Evolutionary conservation across 495 filamentous ascomycete species (phyloP).

Genomic region (Penicillium diatomitis): DNA sequence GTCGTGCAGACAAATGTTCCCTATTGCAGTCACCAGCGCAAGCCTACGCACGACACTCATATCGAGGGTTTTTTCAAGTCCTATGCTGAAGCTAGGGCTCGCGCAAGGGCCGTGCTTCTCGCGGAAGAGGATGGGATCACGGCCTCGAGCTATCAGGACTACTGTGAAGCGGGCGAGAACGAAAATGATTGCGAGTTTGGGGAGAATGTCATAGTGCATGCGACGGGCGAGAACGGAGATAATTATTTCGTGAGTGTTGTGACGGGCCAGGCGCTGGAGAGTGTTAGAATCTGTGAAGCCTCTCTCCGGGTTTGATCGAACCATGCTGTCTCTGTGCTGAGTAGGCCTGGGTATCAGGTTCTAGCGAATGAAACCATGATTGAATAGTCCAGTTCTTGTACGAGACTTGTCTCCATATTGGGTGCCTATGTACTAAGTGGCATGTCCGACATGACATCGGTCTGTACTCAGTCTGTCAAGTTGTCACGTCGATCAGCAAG

Average conservation of each 20-base stretch:
- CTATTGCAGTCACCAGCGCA: slow-evolving; percentile 6
- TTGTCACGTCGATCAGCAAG: background rate
- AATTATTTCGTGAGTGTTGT: slow-evolving; percentile 17
- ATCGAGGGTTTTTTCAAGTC: slow-evolving; percentile 6
- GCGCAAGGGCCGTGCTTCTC: slow-evolving; percentile 9
- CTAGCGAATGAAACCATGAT: background rate
- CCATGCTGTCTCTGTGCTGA: background rate
- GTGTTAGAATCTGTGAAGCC: slow-evolving; percentile 10
- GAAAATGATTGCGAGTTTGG: slow-evolving; percentile 12
- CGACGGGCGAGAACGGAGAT: slow-evolving; percentile 4
- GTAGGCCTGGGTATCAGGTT: background rate
- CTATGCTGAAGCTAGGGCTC: slow-evolving; percentile 9
- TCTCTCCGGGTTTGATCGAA: background rate
- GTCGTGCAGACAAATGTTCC: slow-evolving; percentile 11
- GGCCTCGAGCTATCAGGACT: slow-evolving; percentile 10
- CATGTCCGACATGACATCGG: background rate
- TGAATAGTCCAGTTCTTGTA: background rate
- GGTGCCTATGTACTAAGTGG: background rate
- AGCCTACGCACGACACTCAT: slow-evolving; percentile 3
- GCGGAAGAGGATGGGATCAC: slow-evolving; percentile 2
- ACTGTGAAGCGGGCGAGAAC: slow-evolving; percentile 8
- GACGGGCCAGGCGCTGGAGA: slow-evolving; percentile 9
- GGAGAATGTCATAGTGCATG: slow-evolving; percentile 17
- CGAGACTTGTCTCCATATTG: background rate
- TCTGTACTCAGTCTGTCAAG: background rate